Evolutionary conservation across 495 filamentous ascomycete species (phyloP), one percentile per base, ranked within the genome.

Genomic region (Daldinia vernicosa): DNA sequence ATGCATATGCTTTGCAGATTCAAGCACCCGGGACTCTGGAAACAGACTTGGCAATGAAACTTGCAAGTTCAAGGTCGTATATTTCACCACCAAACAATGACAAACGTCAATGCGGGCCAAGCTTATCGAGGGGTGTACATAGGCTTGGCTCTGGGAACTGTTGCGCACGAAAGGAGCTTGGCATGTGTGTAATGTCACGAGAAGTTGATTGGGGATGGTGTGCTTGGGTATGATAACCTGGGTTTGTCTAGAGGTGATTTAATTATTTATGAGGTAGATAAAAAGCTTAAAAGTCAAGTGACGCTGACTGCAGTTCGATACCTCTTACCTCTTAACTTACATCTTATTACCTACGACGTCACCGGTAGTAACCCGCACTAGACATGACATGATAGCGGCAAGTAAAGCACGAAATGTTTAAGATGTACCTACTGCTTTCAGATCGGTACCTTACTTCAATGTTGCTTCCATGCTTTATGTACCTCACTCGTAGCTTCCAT

Each of bases 1-100:
- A 62, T 73, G 70, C 70, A 73, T 73, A 63, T 65, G 56, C 66
- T 73, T 24, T 69, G 70, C 65, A 73, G 70, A 66, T 69, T 62
- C 52, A 37, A 56, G 30, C 64, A 77, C 70, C 70, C 69, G 59
- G 55, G 37, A 59, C 64, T 77, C 71, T 74, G 71, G 71, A 74
- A 74, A 57, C 67, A 74, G 71, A 70, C 71, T 74, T 74, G 71
- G 71, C 71, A 74, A 74, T 74, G 71, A 37, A 66, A 74, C 71
- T 74, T 27, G 67, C 45, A 60, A 60, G 54, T 70, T 70, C 59
- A 28, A 67, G 26, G 47, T 70, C 45, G 63, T 69, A 26, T 70
- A 66, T 60, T 15, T 39, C 24, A 64, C 61, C 57, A 70, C 45
- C 63, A 59, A 69, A 70, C 59, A 60, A 60, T 63, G 71, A 67